Percentiles rank a stretch among this genome's conserved stretches.
phyloP scores from a whole-genome alignment of 2,329 filamentous ascomycete genomes.

The Xylariaceae sp. region DNA sequence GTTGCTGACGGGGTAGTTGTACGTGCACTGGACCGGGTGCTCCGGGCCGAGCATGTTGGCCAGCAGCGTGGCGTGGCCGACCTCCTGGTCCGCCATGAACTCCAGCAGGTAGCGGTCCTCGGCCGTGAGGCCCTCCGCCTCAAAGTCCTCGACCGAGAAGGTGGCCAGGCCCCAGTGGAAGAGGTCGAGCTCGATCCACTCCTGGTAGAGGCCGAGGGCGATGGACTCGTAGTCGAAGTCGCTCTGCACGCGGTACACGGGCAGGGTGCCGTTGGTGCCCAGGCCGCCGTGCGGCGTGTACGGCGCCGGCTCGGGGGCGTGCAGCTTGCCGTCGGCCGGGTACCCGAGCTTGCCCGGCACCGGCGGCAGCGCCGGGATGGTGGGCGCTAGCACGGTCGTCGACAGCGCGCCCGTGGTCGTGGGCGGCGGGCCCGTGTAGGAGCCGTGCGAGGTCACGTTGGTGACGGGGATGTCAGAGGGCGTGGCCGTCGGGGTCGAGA shows the following conservation, averaged over 20 bases:
- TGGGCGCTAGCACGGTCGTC: conserved; percentile 47
- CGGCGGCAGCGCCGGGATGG: conserved; percentile 50
- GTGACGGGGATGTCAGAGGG: conserved; percentile 30
- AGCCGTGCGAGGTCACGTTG: conserved; percentile 60
- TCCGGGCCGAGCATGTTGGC: conserved; percentile 67
- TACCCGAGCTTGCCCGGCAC: conserved; percentile 60
- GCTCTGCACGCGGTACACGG: conserved; percentile 68
- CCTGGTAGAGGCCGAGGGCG: conserved; percentile 67
- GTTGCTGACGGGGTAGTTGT: conserved; percentile 72
- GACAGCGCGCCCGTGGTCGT: conserved; percentile 64
- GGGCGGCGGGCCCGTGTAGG: conserved; percentile 54
- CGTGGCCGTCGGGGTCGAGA: conserved; percentile 21
- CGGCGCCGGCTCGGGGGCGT: conserved; percentile 60
- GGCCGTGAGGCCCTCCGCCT: conserved; percentile 56
- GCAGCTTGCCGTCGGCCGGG: conserved; percentile 61
- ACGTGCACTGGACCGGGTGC: conserved; percentile 68
- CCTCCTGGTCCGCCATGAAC: conserved; percentile 71
- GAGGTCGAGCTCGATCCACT: conserved; percentile 78
- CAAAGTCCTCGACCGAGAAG: conserved; percentile 64
- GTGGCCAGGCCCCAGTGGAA: conserved; percentile 69
- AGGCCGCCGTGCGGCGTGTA: conserved; percentile 66
- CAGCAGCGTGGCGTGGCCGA: conserved; percentile 69
- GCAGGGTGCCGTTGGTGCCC: conserved; percentile 69
- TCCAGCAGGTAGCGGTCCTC: conserved; percentile 65
- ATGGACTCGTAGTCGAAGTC: conserved; percentile 81